Percentiles rank a stretch among this genome's conserved stretches.
These are phyloP conservation scores for Penicillium sp. DNA, from an alignment of 2,329 filamentous ascomycete genomes.

Conservation along the genomic window DNA sequence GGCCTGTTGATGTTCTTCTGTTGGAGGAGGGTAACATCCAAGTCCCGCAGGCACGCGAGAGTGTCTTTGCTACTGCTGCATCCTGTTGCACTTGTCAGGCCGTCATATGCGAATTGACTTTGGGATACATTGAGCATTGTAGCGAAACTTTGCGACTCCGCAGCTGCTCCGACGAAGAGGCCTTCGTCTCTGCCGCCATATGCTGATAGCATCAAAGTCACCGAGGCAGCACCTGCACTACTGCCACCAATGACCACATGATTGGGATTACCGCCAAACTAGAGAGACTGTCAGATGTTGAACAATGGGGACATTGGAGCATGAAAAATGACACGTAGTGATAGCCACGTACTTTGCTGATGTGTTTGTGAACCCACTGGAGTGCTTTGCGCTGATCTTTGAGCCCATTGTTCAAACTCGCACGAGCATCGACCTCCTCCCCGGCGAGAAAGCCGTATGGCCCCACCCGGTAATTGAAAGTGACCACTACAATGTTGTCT, in stretches of 20 bases:
- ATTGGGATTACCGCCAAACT: conserved; percentile 69
- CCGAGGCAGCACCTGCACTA: conserved; percentile 66
- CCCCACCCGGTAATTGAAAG: conserved; percentile 75
- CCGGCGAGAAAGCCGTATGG: conserved; percentile 71
- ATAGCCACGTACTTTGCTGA: conserved; percentile 45
- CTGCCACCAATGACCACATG: conserved; percentile 70
- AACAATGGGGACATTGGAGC: neutral
- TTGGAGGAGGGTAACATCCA: conserved; percentile 50
- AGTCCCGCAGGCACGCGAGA: conserved; percentile 52
- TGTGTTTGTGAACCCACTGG: conserved; percentile 69
- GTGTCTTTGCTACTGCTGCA: conserved; percentile 46
- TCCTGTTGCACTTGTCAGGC: conserved; percentile 51
- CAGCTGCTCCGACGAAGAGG: conserved; percentile 56
- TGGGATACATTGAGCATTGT: conserved; percentile 51
- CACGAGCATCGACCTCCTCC: conserved; percentile 51
- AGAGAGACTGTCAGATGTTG: conserved; percentile 11
- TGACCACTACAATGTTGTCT: conserved; percentile 67
- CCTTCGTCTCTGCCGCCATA: conserved; percentile 51
- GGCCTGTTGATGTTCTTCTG: conserved; percentile 48
- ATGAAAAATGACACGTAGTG: neutral
- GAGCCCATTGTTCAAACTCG: conserved; percentile 68
- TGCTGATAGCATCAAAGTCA: conserved; percentile 65
- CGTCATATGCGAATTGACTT: conserved; percentile 56
- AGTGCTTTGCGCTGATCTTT: conserved; percentile 70
- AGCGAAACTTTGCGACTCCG: conserved; percentile 57